Conservation (phyloP, 257 asterid species). For the Avicennia marina region DNA sequence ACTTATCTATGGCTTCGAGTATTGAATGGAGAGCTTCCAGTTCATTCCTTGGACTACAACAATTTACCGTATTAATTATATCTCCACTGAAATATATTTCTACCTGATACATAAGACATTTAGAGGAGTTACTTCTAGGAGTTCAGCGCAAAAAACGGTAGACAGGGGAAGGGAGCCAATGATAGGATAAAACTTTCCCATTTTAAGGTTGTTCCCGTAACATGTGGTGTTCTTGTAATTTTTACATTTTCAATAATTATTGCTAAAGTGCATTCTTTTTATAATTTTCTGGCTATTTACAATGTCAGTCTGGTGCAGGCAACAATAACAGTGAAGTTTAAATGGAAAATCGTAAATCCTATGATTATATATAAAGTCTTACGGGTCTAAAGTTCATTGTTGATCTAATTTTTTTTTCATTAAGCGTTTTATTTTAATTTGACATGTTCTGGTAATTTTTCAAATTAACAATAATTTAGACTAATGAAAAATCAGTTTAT, state of each 20-base stretch:
- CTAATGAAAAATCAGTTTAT: too few relatives aligned
- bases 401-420: background rate
- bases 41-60: conserved; percentile 74
- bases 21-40: conserved; percentile 70
- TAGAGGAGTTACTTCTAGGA: conserved; percentile 2
- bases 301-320: background rate
- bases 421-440: background rate
- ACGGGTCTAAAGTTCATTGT: background rate
- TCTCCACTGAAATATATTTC: conserved; percentile 74
- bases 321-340: background rate
- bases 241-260: background rate
- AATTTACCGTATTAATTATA: conserved; percentile 24
- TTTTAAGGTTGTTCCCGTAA: background rate
- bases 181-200: background rate
- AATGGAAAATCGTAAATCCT: background rate
- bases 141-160: background rate
- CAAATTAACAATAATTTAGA: too few relatives aligned
- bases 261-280: background rate
- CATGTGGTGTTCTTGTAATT: background rate
- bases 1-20: conserved; percentile 43
- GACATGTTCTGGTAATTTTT: background rate
- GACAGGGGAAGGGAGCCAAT: background rate
- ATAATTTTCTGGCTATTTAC: background rate
- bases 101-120: conserved; percentile 44
- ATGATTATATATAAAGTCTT: background rate